Evolutionary conservation across 2,329 filamentous ascomycete species (phyloP), one percentile per base, ranked within the genome.

Genomic region (Diaporthe velutina): DNA sequence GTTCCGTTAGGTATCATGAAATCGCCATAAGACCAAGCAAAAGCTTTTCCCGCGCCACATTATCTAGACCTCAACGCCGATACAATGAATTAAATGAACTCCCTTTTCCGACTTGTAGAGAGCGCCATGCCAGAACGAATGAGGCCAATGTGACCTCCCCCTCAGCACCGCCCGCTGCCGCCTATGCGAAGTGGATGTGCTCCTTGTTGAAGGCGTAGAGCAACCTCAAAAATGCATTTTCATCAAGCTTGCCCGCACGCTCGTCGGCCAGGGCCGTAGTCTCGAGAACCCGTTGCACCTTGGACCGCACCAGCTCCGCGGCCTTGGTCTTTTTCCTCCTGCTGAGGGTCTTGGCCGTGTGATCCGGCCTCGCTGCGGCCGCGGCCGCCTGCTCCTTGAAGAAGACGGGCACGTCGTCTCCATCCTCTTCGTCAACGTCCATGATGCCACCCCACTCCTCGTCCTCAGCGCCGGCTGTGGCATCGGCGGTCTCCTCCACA

Each of bases 171-270:
- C 42, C 42, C 28, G 4, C 40, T 38, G 33, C 5, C 25, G 17
- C 54, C 58, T 83, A 95, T 76, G 91, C 93, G 83, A 98, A 98
- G 85, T 98, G 96, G 75, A 98, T 96, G 38, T 95, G 95, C 82
- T 98, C 95, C 78, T 95, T 91, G 82, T 98, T 98, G 84, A 98
- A 98, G 2, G 94, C 93, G 78, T 88, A 89, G 52, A 98, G 84
- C 77, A 98, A 83, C 79, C 92, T 93, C 82, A 99, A 85, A 81
- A 98, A 98, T 80, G 98, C 96, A 70, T 94, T 96, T 85, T 98
- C 95, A 80, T 98, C 95, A 80, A 95, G 97, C 87, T 97, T 93
- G 76, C 95, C 90, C 15, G 96, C 91, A 77, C 96, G 89, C 85
- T 94, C 95, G 76, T 98, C 95, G 4, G 92, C 93, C 71, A 98